Conservation (phyloP, 2,329 filamentous ascomycete species). For the Endothia cerciana region DNA sequence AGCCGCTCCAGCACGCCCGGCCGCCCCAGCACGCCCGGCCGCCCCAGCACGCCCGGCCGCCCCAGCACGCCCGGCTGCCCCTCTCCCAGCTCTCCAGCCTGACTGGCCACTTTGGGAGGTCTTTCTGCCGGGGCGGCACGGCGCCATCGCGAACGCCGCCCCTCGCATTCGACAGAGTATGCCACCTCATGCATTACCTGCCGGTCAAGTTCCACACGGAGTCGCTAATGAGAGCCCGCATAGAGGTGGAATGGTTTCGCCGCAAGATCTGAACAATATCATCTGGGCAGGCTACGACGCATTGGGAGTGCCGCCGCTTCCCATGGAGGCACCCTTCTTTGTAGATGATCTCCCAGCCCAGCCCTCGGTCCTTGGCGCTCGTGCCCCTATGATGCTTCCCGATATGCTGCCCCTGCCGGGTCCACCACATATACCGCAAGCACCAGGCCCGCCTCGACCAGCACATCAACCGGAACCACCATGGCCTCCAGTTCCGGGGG, state of each 20-base stretch:
- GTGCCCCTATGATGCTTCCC: not conserved
- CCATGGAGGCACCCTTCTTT: not conserved
- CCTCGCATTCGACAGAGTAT: conserved; percentile 18
- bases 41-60: not conserved
- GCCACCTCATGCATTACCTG: conserved; percentile 13
- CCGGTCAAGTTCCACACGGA: conserved; percentile 14
- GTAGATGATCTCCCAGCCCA: not conserved
- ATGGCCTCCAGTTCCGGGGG: not conserved
- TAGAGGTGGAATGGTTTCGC: conserved; percentile 5
- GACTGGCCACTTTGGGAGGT: not conserved
- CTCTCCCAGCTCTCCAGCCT: not conserved
- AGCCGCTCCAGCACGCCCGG: no score
- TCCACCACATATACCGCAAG: not conserved
- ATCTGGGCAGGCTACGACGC: not conserved
- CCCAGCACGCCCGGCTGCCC: not conserved
- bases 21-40: not conserved
- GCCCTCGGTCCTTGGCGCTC: not conserved
- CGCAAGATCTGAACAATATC: not conserved
- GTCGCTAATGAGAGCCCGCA: conserved; percentile 19
- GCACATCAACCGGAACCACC: not conserved
- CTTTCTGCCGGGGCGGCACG: not conserved
- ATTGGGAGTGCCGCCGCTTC: not conserved
- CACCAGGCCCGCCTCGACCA: not conserved
- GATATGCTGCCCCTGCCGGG: no score
- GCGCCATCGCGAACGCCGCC: conserved; percentile 3